phyloP scores from a whole-genome alignment of 176 grass and related monocot species.

The Hordeum marinum region DNA sequence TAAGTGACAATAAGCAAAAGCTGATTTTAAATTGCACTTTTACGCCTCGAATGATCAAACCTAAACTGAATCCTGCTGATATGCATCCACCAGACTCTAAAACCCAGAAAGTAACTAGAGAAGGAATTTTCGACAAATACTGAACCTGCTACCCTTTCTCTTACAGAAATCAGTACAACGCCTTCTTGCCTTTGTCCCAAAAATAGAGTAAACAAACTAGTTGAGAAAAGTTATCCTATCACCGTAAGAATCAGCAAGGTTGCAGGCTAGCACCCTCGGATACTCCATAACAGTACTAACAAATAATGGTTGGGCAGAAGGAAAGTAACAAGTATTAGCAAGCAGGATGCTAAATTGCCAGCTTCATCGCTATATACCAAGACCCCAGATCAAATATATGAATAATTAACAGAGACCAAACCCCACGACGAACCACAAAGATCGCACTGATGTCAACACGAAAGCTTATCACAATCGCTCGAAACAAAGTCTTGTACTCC shows the following conservation, averaged over 20 bases:
- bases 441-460: neutral
- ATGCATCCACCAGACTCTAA: neutral
- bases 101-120: neutral
- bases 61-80: neutral
- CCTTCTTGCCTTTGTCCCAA: neutral
- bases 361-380: neutral
- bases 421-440: neutral
- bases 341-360: neutral
- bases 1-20: neutral
- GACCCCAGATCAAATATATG: neutral
- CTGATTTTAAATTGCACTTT: neutral
- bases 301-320: neutral
- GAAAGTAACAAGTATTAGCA: neutral
- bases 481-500: neutral
- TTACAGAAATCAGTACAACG: neutral
- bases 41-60: neutral
- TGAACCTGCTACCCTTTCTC: neutral
- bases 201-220: neutral
- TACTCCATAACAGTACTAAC: neutral
- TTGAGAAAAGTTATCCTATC: neutral
- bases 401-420: neutral
- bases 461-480: neutral
- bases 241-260: neutral
- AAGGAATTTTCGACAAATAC: neutral
- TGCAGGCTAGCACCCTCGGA: neutral